Percentiles rank a stretch among this genome's conserved stretches.
Conservation (phyloP, 305 asterid species). For the Lippia alba region DNA sequence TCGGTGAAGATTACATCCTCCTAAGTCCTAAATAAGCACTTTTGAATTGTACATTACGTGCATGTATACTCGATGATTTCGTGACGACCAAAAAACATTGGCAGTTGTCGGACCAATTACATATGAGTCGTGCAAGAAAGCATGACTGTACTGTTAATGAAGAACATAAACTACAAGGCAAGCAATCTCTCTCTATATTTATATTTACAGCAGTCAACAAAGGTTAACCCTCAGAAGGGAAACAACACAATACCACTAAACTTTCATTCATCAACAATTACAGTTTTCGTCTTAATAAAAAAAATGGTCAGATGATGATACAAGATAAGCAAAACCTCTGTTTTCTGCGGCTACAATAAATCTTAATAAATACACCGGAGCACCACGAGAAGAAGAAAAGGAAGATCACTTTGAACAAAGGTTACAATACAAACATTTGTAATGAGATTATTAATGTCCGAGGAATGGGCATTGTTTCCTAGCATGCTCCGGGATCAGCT, state of each 20-base stretch:
- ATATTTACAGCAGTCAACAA: slow-evolving; percentile 29
- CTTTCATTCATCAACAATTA: slow-evolving; percentile 44
- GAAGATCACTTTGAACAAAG: slow-evolving; percentile 23
- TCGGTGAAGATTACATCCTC: no score
- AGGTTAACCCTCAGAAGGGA: slow-evolving; percentile 11
- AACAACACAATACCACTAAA: slow-evolving; percentile 32
- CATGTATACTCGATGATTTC: no score
- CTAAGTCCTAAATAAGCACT: no score
- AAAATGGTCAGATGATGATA: slow-evolving; percentile 44
- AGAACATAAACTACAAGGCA: background rate
- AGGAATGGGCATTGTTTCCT: slow-evolving; percentile 71
- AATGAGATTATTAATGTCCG: slow-evolving; percentile 41
- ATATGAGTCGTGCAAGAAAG: background rate
- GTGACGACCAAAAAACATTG: background rate
- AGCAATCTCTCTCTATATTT: slow-evolving; percentile 29
- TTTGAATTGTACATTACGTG: no score
- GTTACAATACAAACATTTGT: slow-evolving; percentile 10
- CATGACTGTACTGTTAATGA: background rate
- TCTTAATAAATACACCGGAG: slow-evolving; percentile 43
- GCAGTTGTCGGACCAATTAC: background rate
- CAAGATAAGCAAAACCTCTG: slow-evolving; percentile 23
- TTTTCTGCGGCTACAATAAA: slow-evolving; percentile 40
- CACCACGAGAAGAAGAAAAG: background rate
- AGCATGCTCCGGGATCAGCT: slow-evolving; percentile 77
- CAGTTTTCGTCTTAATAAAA: slow-evolving; percentile 31